phyloP scores from a whole-genome alignment of 805 yeast species.

The Lachancea meyersii region DNA sequence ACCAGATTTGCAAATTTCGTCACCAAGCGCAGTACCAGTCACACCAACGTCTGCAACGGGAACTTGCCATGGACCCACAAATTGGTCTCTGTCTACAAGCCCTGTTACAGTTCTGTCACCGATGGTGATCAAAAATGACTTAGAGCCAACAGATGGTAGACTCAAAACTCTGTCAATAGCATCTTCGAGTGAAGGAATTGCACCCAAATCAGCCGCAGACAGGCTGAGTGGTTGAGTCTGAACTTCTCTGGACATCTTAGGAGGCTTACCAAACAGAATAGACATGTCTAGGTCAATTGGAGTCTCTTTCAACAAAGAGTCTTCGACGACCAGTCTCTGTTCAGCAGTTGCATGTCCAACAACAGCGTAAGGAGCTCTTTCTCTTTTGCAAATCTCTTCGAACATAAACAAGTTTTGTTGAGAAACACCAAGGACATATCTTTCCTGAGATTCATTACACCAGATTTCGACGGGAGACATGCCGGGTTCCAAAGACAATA shows the following conservation, averaged over 20 bases:
- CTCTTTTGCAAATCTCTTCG: conserved; percentile 80
- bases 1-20: conserved; percentile 66
- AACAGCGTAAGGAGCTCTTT: conserved; percentile 92
- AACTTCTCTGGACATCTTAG: conserved; percentile 82
- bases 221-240: conserved; percentile 53
- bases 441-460: conserved; percentile 99
- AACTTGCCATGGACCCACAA: conserved; percentile 99
- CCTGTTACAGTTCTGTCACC: conserved; percentile 99
- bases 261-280: conserved; percentile 92
- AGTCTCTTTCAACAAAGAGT: conserved; percentile 65
- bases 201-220: conserved; percentile 32
- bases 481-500: conserved; percentile 88
- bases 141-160: conserved; percentile 92
- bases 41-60: conserved; percentile 99
- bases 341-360: conserved; percentile 92
- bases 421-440: conserved; percentile 90
- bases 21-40: conserved; percentile 84
- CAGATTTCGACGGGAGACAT: conserved; percentile 99
- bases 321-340: conserved; percentile 74
- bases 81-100: conserved; percentile 91
- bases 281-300: conserved; percentile 97
- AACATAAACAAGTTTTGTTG: conserved; percentile 68
- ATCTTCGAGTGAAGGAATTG: conserved; percentile 43
- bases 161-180: conserved; percentile 78
- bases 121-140: conserved; percentile 90